phyloP scores from a whole-genome alignment of 345 rosid genomes.

The Populus euphratica region DNA sequence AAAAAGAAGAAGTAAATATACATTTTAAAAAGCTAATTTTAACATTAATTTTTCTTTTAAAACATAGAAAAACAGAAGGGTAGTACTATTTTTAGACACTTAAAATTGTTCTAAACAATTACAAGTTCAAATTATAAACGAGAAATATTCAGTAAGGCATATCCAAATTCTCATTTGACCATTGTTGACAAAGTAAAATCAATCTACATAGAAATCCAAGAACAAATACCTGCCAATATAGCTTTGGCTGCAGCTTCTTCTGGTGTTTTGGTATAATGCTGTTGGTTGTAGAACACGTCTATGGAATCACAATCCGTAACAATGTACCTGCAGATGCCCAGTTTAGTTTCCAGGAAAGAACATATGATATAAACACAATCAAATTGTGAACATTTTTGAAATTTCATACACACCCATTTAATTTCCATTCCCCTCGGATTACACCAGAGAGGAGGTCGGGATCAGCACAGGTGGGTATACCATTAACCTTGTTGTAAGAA shows the following conservation, averaged over 20 bases:
- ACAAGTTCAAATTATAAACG: neutral
- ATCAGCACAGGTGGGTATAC: slow-evolving; percentile 88
- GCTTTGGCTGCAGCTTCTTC: slow-evolving; percentile 86
- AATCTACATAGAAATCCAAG: neutral
- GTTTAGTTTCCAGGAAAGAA: neutral
- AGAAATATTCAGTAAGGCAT: neutral
- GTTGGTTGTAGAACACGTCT: slow-evolving; percentile 52
- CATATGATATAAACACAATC: neutral
- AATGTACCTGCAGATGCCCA: slow-evolving; percentile 55
- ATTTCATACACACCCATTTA: slow-evolving; percentile 55
- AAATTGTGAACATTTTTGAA: neutral
- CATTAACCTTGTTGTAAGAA: slow-evolving; percentile 89
- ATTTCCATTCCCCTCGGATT: slow-evolving; percentile 79
- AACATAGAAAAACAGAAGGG: no score
- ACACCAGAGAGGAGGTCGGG: slow-evolving; percentile 67
- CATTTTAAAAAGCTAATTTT: no score
- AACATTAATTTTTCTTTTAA: no score
- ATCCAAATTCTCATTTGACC: neutral
- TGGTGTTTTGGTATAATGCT: slow-evolving; percentile 80
- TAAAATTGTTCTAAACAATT: no score
- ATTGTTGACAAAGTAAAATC: neutral
- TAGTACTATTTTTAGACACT: no score
- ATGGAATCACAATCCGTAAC: slow-evolving; percentile 89
- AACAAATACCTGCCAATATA: slow-evolving; percentile 52
- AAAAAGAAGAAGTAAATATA: no score